Base-by-base conservation (phyloP, 305 asterid species). In the Caryopteris hybrid region DNA sequence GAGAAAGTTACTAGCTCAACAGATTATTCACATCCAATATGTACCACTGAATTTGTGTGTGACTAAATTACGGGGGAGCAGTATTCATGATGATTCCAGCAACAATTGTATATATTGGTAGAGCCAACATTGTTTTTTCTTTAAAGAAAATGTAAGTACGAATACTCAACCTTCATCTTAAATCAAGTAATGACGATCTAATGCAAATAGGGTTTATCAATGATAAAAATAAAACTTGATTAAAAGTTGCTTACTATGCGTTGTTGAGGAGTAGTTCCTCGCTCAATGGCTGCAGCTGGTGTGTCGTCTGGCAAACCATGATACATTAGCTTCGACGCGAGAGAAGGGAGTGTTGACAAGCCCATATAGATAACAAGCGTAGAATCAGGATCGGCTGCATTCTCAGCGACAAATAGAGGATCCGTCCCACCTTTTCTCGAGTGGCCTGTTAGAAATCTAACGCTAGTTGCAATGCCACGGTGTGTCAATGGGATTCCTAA, bases 221-320 rank as follows among this genome's bases (percentile, higher is more conserved):
- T 17, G 23, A 46, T 4, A 46, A 25, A 46, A 46, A 14, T 1
- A 46, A 45, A 16, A 46, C 3, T 46, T 14, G 52, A 14, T 46
- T 14, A 31, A 9, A 61, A 66, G 23, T 47, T 56, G 62, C 65
- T 80, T 64, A 92, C 96, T 66, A 76, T 58, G 64, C 95, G 94
- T 59, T 93, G 99, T 63, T 90, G 97, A 45, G 96, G 99, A 56
- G 99, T 90, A 14, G 99, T 93, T 72, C 99, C 99, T 29, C 96
- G 91, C 72, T 93, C 96, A 57, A 93, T 80, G 36, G 97, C 99
- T 65, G 80, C 97, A 68, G 96, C 88, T 33, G 97, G 96, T 9
- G 97, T 93, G 77, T 82, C 81, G 4, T 79, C 83, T 14, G 97
- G 96, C 85, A 93, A 79, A 34, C 99, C 96, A 69, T 85, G 81